Percentiles rank a stretch among this genome's conserved stretches.
phyloP scores from a whole-genome alignment of 2,329 filamentous ascomycete genomes.

The Neofusicoccum kwambonambiense region DNA sequence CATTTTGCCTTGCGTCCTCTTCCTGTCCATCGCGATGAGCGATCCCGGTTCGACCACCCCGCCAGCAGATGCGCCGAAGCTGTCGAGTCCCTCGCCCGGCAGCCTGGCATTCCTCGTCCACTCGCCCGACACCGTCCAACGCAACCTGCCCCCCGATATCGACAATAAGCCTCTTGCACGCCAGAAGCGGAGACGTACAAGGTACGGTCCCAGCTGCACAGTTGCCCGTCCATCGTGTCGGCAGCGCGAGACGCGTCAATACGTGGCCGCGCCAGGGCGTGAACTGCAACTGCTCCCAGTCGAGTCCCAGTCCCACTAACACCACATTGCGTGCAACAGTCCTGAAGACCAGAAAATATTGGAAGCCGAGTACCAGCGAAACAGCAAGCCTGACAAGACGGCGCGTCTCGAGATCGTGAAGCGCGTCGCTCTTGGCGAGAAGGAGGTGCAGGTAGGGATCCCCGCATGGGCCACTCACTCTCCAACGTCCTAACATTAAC shows the following conservation, averaged over 20 bases:
- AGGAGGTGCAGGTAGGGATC: constrained; percentile 84
- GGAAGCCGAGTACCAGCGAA: constrained; percentile 78
- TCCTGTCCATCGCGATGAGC: constrained; percentile 16
- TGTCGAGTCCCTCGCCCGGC: constrained; percentile 29
- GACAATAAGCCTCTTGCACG: constrained; percentile 61
- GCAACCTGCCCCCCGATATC: constrained; percentile 56
- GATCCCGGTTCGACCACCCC: constrained; percentile 24
- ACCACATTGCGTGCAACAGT: constrained; percentile 24
- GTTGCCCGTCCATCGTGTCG: not conserved
- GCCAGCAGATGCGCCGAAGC: constrained; percentile 21
- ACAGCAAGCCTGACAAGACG: constrained; percentile 88
- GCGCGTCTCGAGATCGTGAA: constrained; percentile 81
- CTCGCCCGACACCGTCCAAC: constrained; percentile 56
- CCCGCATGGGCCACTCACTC: constrained; percentile 2
- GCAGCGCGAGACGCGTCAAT: not conserved
- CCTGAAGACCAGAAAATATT: constrained; percentile 81
- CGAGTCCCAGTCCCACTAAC: not conserved
- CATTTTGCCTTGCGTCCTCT: not conserved
- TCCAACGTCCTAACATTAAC: constrained; percentile 22
- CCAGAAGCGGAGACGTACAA: constrained; percentile 62
- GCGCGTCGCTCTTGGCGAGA: constrained; percentile 86
- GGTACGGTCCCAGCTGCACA: constrained; percentile 42
- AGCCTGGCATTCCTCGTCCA: constrained; percentile 60
- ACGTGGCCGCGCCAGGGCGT: not conserved
- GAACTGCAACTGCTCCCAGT: not conserved